phyloP scores from a whole-genome alignment of 2,329 filamentous ascomycete species.

The Gaeumannomyces sp. region DNA sequence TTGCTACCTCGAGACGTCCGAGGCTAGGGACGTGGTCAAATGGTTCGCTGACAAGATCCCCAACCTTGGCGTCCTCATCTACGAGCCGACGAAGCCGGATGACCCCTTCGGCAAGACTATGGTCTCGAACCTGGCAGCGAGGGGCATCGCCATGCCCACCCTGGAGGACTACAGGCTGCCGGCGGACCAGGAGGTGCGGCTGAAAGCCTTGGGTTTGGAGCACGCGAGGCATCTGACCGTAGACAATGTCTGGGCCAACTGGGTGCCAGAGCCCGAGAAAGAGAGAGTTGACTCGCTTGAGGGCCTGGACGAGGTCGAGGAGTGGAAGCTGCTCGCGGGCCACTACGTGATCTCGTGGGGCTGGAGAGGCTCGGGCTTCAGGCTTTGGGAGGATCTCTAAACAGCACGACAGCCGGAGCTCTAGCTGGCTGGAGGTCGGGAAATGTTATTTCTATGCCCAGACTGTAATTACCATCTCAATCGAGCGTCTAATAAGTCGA shows the following conservation, averaged over 20 bases:
- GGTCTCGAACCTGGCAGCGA: constrained; percentile 78
- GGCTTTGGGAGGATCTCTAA: constrained; percentile 22
- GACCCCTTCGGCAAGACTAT: constrained; percentile 90
- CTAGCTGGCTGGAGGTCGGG: neutral
- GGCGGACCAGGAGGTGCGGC: constrained; percentile 59
- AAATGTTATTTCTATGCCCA: neutral
- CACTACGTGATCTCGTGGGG: constrained; percentile 93
- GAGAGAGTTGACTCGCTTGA: constrained; percentile 73
- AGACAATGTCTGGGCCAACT: constrained; percentile 64
- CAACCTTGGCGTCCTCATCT: constrained; percentile 60
- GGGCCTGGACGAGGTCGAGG: constrained; percentile 90
- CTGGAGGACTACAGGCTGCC: constrained; percentile 65
- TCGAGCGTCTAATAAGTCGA: neutral
- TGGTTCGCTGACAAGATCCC: constrained; percentile 53
- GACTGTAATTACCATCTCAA: neutral
- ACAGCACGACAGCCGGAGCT: constrained; percentile 7
- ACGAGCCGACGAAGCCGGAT: constrained; percentile 80
- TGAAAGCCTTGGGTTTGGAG: constrained; percentile 61
- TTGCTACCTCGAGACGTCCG: constrained; percentile 68
- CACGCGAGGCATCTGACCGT: constrained; percentile 37
- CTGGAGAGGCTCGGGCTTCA: constrained; percentile 53
- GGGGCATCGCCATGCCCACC: constrained; percentile 80
- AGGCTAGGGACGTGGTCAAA: constrained; percentile 57
- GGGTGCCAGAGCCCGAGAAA: constrained; percentile 67
- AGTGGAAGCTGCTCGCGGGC: constrained; percentile 78